These are phyloP conservation scores for Davidsoniella eucalypti DNA, from an alignment of 2,329 filamentous ascomycete species.

Conservation along the genomic window DNA sequence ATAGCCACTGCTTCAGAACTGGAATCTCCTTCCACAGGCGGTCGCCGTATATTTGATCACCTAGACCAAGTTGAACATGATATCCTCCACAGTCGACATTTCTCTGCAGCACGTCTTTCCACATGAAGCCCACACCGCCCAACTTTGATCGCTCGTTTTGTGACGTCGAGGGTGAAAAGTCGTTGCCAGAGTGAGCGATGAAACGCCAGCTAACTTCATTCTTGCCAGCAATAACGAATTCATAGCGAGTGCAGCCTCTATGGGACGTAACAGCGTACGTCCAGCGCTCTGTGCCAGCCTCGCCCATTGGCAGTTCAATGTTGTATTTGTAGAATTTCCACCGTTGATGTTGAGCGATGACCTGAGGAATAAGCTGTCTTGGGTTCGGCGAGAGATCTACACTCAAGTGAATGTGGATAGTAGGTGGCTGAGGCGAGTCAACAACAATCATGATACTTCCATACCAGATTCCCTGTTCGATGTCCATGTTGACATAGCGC, in stretches of 20 bases:
- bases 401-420: slow-evolving; percentile 87
- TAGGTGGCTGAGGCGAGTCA: slow-evolving; percentile 80
- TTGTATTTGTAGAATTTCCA: slow-evolving; percentile 97
- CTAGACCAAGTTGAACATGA: slow-evolving; percentile 80
- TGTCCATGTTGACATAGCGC: slow-evolving; percentile 91
- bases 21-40: slow-evolving; percentile 93
- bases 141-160: slow-evolving; percentile 72
- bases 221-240: slow-evolving; percentile 85
- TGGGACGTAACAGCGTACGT: slow-evolving; percentile 97
- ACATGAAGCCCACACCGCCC: slow-evolving; percentile 88
- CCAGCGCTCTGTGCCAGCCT: slow-evolving; percentile 68
- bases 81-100: slow-evolving; percentile 93
- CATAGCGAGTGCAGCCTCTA: slow-evolving; percentile 91
- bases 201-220: slow-evolving; percentile 90
- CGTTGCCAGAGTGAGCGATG: slow-evolving; percentile 88
- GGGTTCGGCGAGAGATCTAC: slow-evolving; percentile 84
- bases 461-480: slow-evolving; percentile 79
- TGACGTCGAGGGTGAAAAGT: slow-evolving; percentile 78
- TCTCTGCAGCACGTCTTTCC: slow-evolving; percentile 97
- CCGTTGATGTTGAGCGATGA: slow-evolving; percentile 76
- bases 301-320: slow-evolving; percentile 76
- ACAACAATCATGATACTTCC: slow-evolving; percentile 90
- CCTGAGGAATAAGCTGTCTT: slow-evolving; percentile 63
- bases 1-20: slow-evolving; percentile 84
- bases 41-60: slow-evolving; percentile 91